Evolutionary conservation across 2,329 filamentous ascomycete genomes (phyloP).

Genomic region (Colletotrichum plurivorum): DNA sequence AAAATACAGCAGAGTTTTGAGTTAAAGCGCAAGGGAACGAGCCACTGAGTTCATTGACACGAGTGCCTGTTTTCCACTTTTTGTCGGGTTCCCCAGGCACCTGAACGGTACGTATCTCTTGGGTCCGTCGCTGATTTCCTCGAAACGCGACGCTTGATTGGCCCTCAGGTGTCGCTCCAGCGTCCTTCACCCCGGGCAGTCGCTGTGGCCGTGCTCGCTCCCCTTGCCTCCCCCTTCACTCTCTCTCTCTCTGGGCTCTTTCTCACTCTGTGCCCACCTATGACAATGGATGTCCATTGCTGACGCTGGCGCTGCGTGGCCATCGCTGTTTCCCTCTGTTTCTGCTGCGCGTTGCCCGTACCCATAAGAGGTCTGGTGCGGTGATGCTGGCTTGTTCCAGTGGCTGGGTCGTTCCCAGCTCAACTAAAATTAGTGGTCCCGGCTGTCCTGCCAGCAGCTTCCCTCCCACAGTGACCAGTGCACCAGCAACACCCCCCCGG

Average conservation of each 20-base stretch:
- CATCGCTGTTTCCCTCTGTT: background rate
- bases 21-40: background rate
- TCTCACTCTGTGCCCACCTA: too few species aligned
- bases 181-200: constrained; percentile 5
- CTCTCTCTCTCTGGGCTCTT: too few species aligned
- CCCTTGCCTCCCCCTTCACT: background rate
- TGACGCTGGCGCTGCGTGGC: constrained; percentile 17
- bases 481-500: constrained; percentile 3
- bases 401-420: constrained; percentile 40
- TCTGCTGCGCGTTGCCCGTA: background rate
- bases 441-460: constrained; percentile 33
- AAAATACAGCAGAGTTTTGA: constrained; percentile 29
- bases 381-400: constrained; percentile 29
- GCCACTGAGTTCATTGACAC: constrained; percentile 21
- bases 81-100: constrained; percentile 37
- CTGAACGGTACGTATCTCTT: constrained; percentile 26
- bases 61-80: constrained; percentile 29
- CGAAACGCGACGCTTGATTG: constrained; percentile 33
- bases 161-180: constrained; percentile 15
- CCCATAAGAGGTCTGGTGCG: constrained; percentile 20
- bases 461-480: constrained; percentile 2
- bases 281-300: background rate
- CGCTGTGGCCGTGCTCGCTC: constrained; percentile 23
- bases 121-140: constrained; percentile 17
- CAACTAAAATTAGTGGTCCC: constrained; percentile 38